These are phyloP conservation scores for Pinus tabuliformis DNA, from an alignment of 75 land plant species.

Conservation along the genomic window DNA sequence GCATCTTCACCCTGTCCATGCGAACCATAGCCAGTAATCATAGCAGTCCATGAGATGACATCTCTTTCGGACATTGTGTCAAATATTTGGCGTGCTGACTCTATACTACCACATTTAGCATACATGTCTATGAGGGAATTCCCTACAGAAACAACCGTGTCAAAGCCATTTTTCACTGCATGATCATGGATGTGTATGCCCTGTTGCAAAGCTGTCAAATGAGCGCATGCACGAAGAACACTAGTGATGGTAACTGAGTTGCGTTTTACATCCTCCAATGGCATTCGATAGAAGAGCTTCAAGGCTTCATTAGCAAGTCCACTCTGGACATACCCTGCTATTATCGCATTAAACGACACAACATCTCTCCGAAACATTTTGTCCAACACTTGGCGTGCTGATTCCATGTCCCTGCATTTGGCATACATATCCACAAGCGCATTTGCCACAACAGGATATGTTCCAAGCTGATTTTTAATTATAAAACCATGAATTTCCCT, in stretches of 20 bases:
- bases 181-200: constrained; percentile 11
- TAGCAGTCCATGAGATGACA: constrained; percentile 46
- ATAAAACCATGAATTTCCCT: constrained; percentile 9
- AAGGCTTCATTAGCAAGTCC: constrained; percentile 31
- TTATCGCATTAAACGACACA: constrained; percentile 63
- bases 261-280: constrained; percentile 20
- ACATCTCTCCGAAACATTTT: constrained; percentile 29
- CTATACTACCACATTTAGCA: constrained; percentile 21
- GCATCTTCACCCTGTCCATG: constrained; percentile 38
- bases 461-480: no score
- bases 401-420: no score
- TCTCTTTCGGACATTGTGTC: constrained; percentile 14
- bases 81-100: constrained; percentile 38
- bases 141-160: background rate
- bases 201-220: constrained; percentile 34
- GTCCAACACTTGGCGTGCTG: constrained; percentile 27
- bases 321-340: constrained; percentile 52
- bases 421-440: no score
- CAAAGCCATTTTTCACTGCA: background rate
- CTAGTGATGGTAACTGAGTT: constrained; percentile 56
- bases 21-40: constrained; percentile 54
- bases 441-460: no score
- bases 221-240: constrained; percentile 36
- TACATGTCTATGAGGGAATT: constrained; percentile 39
- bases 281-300: constrained; percentile 38